Evolutionary conservation across 345 rosid species (phyloP), one percentile per base, ranked within the genome.

Genomic region (Toxicodendron radicans): DNA sequence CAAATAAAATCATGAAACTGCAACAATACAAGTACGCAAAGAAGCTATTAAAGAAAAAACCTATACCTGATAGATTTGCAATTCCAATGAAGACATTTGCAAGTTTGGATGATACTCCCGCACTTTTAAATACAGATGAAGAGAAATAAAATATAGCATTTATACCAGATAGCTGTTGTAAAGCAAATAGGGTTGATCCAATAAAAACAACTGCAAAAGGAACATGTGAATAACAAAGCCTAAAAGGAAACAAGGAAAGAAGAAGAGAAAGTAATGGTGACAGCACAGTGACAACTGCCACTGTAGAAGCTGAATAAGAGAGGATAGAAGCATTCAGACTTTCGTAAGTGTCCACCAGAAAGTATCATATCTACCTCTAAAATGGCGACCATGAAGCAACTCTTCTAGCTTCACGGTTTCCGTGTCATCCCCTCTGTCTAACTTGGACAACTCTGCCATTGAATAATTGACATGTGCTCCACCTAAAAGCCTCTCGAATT

Each of bases 91-190:
- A 90, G 64, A 70, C 83, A 73, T 95, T 95, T 33, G 97, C 97
- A 64, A 86, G 74, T 71, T 83, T 87, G 35, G 98, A 88, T 69
- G 98, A 93, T 64, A 95, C 95, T 73, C 99, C 97, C 61, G 85
- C 96, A 77, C 91, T 95, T 84, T 89, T 93, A 84, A 95, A 95
- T 79, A 95, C 98, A 75, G 99, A 85, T 58, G 98, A 93, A 71
- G 99, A 95, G 91, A 95, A 95, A 89, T 93, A 93, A 85, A 95
- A 95, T 45, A 93, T 91, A 69, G 99, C 98, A 78, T 95, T 95
- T 91, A 95, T 95, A 75, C 99, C 99, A 82, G 98, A 95, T 82
- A 95, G 98, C 91, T 95, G 98, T 95, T 95, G 99, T 87, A 93
- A 91, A 88, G 98, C 98, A 91, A 95, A 93, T 83, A 95, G 98